These are phyloP conservation scores for Hymenochaete sp. DNA, from an alignment of 1,284 basidiomycete genomes.

Conservation along the genomic window DNA sequence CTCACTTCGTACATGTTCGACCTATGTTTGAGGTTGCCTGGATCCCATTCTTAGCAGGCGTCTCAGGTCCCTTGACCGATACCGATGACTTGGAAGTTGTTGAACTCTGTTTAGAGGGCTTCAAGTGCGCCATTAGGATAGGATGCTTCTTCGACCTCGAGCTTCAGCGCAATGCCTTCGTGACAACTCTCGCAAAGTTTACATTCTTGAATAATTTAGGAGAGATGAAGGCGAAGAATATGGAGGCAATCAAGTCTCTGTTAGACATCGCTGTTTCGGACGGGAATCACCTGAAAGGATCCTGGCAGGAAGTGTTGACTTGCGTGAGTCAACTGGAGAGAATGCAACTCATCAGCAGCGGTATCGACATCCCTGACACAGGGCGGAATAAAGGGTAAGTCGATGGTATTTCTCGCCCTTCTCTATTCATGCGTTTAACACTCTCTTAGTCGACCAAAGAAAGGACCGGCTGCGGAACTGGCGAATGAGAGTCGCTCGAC, in stretches of 20 bases:
- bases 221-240: conserved; percentile 98
- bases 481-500: conserved; percentile 96
- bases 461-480: conserved; percentile 83
- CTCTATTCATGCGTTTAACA: conserved; percentile 16
- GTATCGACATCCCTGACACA: conserved; percentile 74
- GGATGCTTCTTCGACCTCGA: conserved; percentile 95
- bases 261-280: conserved; percentile 90
- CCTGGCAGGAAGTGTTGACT: conserved; percentile 92
- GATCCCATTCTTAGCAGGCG: conserved; percentile 92
- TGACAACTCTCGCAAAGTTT: conserved; percentile 95
- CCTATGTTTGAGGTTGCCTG: conserved; percentile 99
- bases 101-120: conserved; percentile 87
- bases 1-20: conserved; percentile 87
- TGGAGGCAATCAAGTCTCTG: conserved; percentile 93
- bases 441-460: conserved; percentile 36
- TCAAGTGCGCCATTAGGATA: conserved; percentile 88
- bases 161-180: conserved; percentile 91
- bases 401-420: neutral
- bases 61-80: conserved; percentile 87
- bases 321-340: conserved; percentile 96
- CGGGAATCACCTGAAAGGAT: conserved; percentile 87
- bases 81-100: conserved; percentile 89
- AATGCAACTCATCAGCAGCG: conserved; percentile 92
- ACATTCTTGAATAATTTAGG: conserved; percentile 94
- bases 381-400: conserved; percentile 65